Percentiles rank a stretch among this genome's conserved stretches.
Conservation (phyloP, 257 asterid genomes). For the Solanum stenotomum region DNA sequence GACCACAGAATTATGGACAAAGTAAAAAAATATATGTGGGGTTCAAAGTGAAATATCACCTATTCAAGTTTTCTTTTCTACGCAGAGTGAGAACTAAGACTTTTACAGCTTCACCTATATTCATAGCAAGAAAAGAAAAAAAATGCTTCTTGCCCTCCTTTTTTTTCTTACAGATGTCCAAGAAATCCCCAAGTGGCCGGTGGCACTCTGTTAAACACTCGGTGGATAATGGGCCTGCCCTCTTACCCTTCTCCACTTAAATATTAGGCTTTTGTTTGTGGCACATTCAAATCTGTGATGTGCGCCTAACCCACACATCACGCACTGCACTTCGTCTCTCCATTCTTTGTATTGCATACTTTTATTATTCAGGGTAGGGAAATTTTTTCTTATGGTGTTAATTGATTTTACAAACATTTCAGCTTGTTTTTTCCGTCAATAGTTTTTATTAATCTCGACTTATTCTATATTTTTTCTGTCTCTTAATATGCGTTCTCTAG, state of each 20-base stretch:
- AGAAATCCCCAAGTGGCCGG: neutral
- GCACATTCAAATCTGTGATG: neutral
- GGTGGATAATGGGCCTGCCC: neutral
- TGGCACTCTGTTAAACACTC: neutral
- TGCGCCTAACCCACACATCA: neutral
- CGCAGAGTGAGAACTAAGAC: neutral
- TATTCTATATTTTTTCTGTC: neutral
- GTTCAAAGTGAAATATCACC: neutral
- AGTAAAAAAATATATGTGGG: neutral
- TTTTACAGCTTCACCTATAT: neutral
- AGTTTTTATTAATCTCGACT: neutral
- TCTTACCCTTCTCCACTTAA: neutral
- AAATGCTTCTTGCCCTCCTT: neutral
- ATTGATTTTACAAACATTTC: neutral
- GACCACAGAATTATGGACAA: neutral
- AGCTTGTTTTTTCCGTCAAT: neutral
- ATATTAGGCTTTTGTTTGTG: neutral
- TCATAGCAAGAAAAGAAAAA: neutral
- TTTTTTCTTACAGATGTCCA: neutral
- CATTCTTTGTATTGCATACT: neutral
- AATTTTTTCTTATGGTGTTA: neutral
- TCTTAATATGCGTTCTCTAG: neutral
- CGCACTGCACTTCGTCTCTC: neutral
- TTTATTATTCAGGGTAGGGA: neutral
- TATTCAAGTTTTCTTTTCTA: neutral